Evolutionary conservation across 192 early-diverging fungal genomes (phyloP).

Genomic region (Coemansia sp.): DNA sequence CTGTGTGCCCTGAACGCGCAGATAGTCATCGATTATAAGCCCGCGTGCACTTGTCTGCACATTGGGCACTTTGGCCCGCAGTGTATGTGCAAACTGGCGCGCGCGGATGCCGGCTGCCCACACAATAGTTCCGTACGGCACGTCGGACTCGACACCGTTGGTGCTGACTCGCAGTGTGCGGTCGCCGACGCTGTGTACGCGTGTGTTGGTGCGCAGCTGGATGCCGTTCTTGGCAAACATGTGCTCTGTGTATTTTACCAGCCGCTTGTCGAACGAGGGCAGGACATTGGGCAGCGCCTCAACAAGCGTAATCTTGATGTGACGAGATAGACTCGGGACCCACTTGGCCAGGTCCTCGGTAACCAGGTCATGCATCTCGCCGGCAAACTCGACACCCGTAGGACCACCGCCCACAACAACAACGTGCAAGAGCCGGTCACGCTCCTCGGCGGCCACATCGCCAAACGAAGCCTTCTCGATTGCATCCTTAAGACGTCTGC

Average conservation of each 20-base stretch:
- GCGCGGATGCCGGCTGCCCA: slow-evolving; percentile 77
- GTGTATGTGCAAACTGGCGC: slow-evolving; percentile 58
- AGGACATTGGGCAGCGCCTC: slow-evolving; percentile 81
- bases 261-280: slow-evolving; percentile 69
- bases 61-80: slow-evolving; percentile 50
- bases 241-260: slow-evolving; percentile 72
- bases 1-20: slow-evolving; percentile 58
- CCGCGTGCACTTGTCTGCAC: slow-evolving; percentile 50
- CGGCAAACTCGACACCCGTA: slow-evolving; percentile 74
- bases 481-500: slow-evolving; percentile 74
- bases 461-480: slow-evolving; percentile 76
- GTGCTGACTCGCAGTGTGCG: slow-evolving; percentile 52
- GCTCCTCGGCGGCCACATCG: slow-evolving; percentile 61
- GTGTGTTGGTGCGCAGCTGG: slow-evolving; percentile 65
- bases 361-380: slow-evolving; percentile 81
- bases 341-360: slow-evolving; percentile 73
- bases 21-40: slow-evolving; percentile 70
- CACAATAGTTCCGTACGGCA: slow-evolving; percentile 69
- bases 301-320: slow-evolving; percentile 66
- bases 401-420: slow-evolving; percentile 87
- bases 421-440: slow-evolving; percentile 70
- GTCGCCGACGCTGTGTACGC: slow-evolving; percentile 60
- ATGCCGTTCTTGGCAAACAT: slow-evolving; percentile 78
- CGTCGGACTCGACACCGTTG: slow-evolving; percentile 23
- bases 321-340: slow-evolving; percentile 68